Percentiles rank a stretch among this genome's conserved stretches.
Evolutionary conservation across 176 grass and related monocot genomes (phyloP).

Genomic region (Bothriochloa decipiens): DNA sequence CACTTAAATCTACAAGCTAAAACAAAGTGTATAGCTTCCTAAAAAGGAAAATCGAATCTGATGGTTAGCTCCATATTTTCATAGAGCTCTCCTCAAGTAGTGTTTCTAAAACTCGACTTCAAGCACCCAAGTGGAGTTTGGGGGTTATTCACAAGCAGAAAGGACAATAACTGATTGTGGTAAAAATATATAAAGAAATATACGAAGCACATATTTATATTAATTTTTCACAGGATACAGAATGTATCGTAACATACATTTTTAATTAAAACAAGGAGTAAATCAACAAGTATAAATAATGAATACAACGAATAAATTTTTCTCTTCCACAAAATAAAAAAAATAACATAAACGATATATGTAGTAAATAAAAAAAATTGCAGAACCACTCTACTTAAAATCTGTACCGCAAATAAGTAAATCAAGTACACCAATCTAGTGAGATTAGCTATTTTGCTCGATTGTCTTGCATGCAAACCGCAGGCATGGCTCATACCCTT

Average conservation of each 20-base stretch:
- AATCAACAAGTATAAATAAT: background rate
- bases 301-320: background rate
- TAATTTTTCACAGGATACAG: too few relatives aligned
- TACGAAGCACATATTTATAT: too few relatives aligned
- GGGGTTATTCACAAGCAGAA: too few relatives aligned
- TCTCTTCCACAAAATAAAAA: background rate
- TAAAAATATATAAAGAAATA: background rate
- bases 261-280: background rate
- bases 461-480: background rate
- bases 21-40: too few relatives aligned
- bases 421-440: background rate
- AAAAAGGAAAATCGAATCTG: too few relatives aligned
- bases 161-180: background rate
- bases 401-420: background rate
- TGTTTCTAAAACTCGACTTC: background rate
- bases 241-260: too few relatives aligned
- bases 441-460: background rate
- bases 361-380: background rate
- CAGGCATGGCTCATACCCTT: background rate
- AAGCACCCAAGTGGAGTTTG: too few relatives aligned
- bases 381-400: background rate
- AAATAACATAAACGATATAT: background rate
- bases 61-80: too few relatives aligned
- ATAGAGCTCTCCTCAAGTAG: too few relatives aligned
- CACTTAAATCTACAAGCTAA: too few relatives aligned